Base-by-base conservation (phyloP, 192 early-diverging fungal species). In the Lobosporangium transversale region DNA sequence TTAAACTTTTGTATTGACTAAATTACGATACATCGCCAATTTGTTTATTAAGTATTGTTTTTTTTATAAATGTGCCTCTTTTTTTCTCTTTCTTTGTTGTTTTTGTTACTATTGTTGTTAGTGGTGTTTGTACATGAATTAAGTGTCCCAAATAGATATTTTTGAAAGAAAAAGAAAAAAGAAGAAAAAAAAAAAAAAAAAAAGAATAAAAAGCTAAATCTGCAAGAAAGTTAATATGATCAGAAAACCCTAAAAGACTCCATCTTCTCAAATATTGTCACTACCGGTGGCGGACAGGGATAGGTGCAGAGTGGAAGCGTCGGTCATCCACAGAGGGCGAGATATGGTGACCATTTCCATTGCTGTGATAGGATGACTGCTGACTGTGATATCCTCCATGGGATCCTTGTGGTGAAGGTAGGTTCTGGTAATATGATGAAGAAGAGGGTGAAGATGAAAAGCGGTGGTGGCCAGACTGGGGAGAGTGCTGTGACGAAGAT, bases 231-330 rank as follows among this genome's bases (percentile, higher is more conserved):
- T 27, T 18, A 42, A 37, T 24, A 58, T 52, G 21, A 33, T 14
- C 30, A 53, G 44, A 68, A 53, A 55, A 49, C 20, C 17, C 14
- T 17, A 40, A 14, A 40, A 40, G 14, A 40, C 14, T 40, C 37
- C 37, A 7, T 40, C 14, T 40, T 40, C 37, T 21, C 17, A 20
- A 14, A 0, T 21, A 8, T 12, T 27, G 10, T 45, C 43, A 66
- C 15, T 35, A 59, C n/a, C 71, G 59, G 23, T 63, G 49, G 42
- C 73, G 73, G 47, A 76, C 73, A 57, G 73, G 73, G 47, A 76
- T 76, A 20, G 73, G 73, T 20, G 73, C 73, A 11, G 73, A 76
- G 40, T 76, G 73, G 30, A 76, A 67, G 21, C 73, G 50, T 42
- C 73, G 23, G 14, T 76, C 73, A 4, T 76, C 73, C 53, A 61